phyloP scores from a whole-genome alignment of 1,284 basidiomycete genomes.

The Apiotrichum akiyoshidainum region DNA sequence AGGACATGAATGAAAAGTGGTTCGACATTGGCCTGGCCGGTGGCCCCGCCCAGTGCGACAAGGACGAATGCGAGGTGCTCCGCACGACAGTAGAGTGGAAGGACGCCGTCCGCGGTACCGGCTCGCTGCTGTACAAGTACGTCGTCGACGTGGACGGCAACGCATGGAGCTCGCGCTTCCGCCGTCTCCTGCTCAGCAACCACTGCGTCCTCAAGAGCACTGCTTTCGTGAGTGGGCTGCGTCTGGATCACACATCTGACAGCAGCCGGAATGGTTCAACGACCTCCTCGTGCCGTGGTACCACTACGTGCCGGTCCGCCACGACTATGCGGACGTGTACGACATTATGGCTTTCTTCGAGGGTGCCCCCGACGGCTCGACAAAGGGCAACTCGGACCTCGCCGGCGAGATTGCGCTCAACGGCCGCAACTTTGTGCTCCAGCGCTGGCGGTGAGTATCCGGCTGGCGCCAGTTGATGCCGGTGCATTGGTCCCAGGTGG shows the following conservation, averaged over 20 bases:
- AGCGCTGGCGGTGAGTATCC: conserved; percentile 41
- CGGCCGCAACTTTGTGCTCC: conserved; percentile 44
- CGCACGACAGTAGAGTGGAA: conserved; percentile 41
- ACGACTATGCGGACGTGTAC: conserved; percentile 49
- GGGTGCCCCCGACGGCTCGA: conserved; percentile 49
- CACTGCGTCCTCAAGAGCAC: conserved; percentile 46
- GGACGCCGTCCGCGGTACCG: conserved; percentile 29
- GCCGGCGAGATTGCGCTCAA: conserved; percentile 50
- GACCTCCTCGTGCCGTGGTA: conserved; percentile 46
- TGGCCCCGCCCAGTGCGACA: conserved; percentile 41
- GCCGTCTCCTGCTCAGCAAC: conserved; percentile 41
- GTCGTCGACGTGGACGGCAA: conserved; percentile 53
- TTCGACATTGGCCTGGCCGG: conserved; percentile 42
- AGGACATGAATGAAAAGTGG: conserved; percentile 32
- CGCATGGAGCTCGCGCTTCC: conserved; percentile 50
- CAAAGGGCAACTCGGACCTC: conserved; percentile 42
- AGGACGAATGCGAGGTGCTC: conserved; percentile 49
- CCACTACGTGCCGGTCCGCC: conserved; percentile 47
- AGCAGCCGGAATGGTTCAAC: conserved; percentile 37
- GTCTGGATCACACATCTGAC: not conserved
- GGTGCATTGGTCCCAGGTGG: not conserved
- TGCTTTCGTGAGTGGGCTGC: conserved; percentile 41
- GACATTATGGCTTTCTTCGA: conserved; percentile 54
- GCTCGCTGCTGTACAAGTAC: conserved; percentile 45
- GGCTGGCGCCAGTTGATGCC: too few relatives aligned